Evolutionary conservation across 192 early-diverging fungal genomes (phyloP), one percentile per base, ranked within the genome.

Genomic region (Gaertneriomyces sp.): DNA sequence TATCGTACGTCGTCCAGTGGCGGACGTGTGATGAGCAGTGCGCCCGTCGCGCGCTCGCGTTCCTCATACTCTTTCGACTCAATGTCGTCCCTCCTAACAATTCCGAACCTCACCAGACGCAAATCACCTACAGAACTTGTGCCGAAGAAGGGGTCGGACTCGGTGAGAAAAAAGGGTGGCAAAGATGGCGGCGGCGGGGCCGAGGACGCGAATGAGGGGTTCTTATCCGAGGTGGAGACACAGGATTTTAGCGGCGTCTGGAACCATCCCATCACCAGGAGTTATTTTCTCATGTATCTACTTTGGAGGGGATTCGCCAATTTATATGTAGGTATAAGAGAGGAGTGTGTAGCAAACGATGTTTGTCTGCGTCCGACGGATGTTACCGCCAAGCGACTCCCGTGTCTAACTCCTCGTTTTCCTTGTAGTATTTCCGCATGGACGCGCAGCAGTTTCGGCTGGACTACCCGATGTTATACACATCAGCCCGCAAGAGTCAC

Each of bases 281-380:
- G 60, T 40, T 81, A 81, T 55, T 79, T 79, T 54, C 49, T 81
- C n/a, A 81, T 81, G 79, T 81, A 72, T 57, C 50, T 81, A 14
- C 38, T 81, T 12, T 60, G 61, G 56, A 45, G 55, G 16, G 68
- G 65, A n/a, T 56, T 58, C 42, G 67, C 73, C 47, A 79, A 68
- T 57, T 59, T 79, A 8, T 81, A 61, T 55, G 75, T 81, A 73
- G 51, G 51, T 5, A 17, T 40, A 44, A 69, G 46, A 47, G 9
- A 11, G 47, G 16, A 17, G 14, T 49, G 16, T n/a, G 47, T 33
- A 2, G 25, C 1, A 33, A 33, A 33, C 1, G 25, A 33, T 33
- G 25, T 33, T 33, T 33, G 25, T 33, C 25, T 33, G 25, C 25
- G 25, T 33, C 2, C 25, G 25, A 33, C 25, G 25, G 1, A 56